These are phyloP conservation scores for Ascobolus immersus DNA, from an alignment of 495 filamentous ascomycete genomes.

Conservation along the genomic window DNA sequence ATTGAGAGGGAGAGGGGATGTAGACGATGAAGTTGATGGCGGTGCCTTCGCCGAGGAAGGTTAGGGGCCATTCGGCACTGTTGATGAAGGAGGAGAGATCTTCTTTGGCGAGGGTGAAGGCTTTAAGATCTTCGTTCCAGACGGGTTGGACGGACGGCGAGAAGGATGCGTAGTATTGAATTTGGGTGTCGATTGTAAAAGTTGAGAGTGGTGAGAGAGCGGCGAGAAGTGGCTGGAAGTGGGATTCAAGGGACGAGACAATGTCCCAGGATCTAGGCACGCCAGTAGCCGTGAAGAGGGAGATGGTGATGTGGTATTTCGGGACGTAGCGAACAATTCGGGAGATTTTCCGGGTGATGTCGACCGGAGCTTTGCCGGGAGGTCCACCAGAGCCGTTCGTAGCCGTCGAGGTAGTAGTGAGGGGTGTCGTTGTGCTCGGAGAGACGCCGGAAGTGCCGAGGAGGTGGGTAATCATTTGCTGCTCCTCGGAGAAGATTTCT, in stretches of 20 bases:
- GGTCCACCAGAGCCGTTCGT: conserved; percentile 6
- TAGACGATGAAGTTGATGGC: conserved; percentile 92
- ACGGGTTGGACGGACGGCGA: conserved; percentile 21
- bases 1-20: conserved; percentile 33
- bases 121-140: conserved; percentile 22
- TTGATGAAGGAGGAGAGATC: conserved; percentile 89
- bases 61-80: conserved; percentile 89
- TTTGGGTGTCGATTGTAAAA: conserved; percentile 89
- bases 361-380: conserved; percentile 12
- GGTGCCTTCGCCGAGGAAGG: conserved; percentile 75
- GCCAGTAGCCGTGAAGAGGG: conserved; percentile 58
- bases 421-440: conserved; percentile 20
- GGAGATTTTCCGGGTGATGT: conserved; percentile 39
- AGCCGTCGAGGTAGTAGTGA: conserved; percentile 6
- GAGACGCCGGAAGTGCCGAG: conserved; percentile 32
- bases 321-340: conserved; percentile 74
- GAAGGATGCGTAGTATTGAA: conserved; percentile 72
- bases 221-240: conserved; percentile 56
- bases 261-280: conserved; percentile 78
- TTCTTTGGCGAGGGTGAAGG: conserved; percentile 54
- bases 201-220: conserved; percentile 63
- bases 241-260: conserved; percentile 52
- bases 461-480: conserved; percentile 62
- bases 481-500: conserved; percentile 63
- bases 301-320: conserved; percentile 90